Evolutionary conservation across 2,329 filamentous ascomycete species (phyloP).

Genomic region (Clarireedia homoeocarpa): DNA sequence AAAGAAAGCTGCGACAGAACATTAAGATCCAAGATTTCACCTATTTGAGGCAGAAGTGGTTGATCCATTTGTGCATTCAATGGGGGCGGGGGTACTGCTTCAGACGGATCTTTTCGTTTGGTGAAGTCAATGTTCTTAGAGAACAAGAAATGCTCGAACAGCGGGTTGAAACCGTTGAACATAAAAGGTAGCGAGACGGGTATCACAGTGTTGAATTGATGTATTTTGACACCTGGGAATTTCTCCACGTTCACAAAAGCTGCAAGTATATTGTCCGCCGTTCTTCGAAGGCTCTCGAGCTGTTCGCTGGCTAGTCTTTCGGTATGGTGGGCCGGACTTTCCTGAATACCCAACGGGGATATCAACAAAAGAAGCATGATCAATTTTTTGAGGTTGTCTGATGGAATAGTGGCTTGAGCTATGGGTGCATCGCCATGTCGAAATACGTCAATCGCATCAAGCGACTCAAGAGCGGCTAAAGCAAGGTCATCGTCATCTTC

Average conservation of each 20-base stretch:
- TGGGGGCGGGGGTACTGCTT: conserved; percentile 11
- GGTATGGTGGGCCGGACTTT: conserved; percentile 55
- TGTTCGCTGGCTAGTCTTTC: conserved; percentile 47
- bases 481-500: conserved; percentile 53
- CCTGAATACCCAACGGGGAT: conserved; percentile 56
- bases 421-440: conserved; percentile 44
- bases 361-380: conserved; percentile 62
- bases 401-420: conserved; percentile 61
- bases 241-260: conserved; percentile 59
- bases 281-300: conserved; percentile 49
- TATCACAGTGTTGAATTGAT: conserved; percentile 52
- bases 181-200: conserved; percentile 55
- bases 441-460: conserved; percentile 57
- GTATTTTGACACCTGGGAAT: conserved; percentile 53
- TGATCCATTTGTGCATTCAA: conserved; percentile 19
- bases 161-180: conserved; percentile 57
- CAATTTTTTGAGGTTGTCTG: conserved; percentile 64
- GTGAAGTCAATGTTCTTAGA: conserved; percentile 61
- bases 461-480: conserved; percentile 58
- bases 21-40: conserved; percentile 58
- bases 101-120: conserved; percentile 25
- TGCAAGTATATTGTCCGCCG: conserved; percentile 57
- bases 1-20: conserved; percentile 64
- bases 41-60: conserved; percentile 43
- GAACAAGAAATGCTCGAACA: conserved; percentile 72